Conservation (phyloP, 345 rosid species). For the Cardamine occulta region DNA sequence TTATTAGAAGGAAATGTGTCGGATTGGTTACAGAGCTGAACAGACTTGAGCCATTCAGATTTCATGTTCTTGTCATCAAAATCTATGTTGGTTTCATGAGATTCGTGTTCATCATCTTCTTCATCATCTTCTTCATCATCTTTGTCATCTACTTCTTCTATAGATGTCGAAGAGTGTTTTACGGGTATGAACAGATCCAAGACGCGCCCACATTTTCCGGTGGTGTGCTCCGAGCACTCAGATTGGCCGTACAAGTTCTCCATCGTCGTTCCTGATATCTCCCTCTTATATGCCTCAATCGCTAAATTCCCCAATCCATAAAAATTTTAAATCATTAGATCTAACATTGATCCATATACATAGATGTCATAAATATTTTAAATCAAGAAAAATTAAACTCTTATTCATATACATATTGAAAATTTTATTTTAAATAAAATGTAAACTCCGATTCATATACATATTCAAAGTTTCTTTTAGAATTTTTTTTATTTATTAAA, state of each 20-base stretch:
- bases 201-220: constrained; percentile 63
- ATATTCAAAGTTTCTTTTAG: no score
- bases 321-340: not conserved
- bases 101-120: constrained; percentile 47
- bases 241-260: constrained; percentile 61
- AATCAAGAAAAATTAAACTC: not conserved
- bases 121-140: constrained; percentile 38
- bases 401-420: no score
- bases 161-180: constrained; percentile 49
- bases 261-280: constrained; percentile 65
- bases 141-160: constrained; percentile 45
- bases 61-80: constrained; percentile 52
- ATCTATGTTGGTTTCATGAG: constrained; percentile 38
- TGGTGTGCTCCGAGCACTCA: constrained; percentile 86
- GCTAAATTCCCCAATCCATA: constrained; percentile 54
- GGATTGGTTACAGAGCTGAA: constrained; percentile 84
- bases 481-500: no score
- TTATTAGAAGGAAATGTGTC: constrained; percentile 14
- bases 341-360: not conserved
- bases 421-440: no score
- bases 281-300: constrained; percentile 71
- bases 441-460: not conserved
- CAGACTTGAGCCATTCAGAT: constrained; percentile 98
- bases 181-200: constrained; percentile 84
- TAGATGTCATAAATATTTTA: not conserved